Evolutionary conservation across 768 basidiomycete genomes (phyloP), one percentile per base, ranked within the genome.

Genomic region (Phlebiopsis flavidoalba): DNA sequence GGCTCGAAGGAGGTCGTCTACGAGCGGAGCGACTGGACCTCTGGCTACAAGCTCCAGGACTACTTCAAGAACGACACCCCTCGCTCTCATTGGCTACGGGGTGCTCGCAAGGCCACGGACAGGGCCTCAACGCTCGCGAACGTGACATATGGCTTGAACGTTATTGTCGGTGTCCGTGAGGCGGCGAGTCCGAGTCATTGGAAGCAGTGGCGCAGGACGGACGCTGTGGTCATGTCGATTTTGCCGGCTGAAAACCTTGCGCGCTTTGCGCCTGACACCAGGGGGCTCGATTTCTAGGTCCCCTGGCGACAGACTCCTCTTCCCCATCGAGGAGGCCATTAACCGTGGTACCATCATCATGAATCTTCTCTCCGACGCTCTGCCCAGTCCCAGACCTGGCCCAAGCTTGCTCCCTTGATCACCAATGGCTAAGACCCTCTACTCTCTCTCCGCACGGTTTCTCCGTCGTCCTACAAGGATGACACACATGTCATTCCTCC

Each of bases 401-500:
- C 89, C 43, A 78, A 82, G 57, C 67, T 99, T 68, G 88, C 86
- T 48, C 96, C 97, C 58, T 86, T 98, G 71, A 95, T 98, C 81
- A 98, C 95, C 76, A 93, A 95, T 85, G 97, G 93, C 79, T n/a
- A 98, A 99, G 84, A 99, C 97, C n/a, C 89, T 99, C 64, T 99
- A 99, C 88, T 99, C n/a, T n/a, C n/a, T 99, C 83, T 94, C n/a
- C 96, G 6, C 97, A 99, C 75, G 97, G 97, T 70, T 99, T 99
- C 89, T 98, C 96, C 65, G 85, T 98, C 65, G 94, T 99, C n/a
- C 58, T 99, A 89, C 87, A 93, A 95, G 83, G 86, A 99, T 6
- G 93, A 97, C 76, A 99, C 97, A 66, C 83, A 95, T 59, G 94
- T 99, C 66, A 69, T 95, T 59, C 91, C 94, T 63, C 97, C 97